Evolutionary conservation across 2,329 filamentous ascomycete genomes (phyloP), one percentile per base, ranked within the genome.

Genomic region (Aspergillus sp.): DNA sequence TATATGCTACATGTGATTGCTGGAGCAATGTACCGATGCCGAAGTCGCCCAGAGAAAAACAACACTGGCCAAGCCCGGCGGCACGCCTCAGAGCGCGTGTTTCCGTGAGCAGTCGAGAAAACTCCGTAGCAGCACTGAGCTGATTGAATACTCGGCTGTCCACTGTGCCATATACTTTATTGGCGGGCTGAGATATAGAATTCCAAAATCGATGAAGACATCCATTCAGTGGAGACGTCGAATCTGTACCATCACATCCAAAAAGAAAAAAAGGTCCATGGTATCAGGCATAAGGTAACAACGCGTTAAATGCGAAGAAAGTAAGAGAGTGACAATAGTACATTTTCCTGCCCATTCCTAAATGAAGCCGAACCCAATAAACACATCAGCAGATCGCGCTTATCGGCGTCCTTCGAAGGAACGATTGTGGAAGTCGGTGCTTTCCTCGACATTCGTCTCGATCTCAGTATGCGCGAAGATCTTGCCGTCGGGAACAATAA

Each of bases 391-490:
- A 38, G 4, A 38, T 38, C 5, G n/a, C 34, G 7, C 7, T 38
- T 20, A 42, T 21, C 17, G 17, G 17, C 19, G 40, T 42, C 40
- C 17, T 20, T 19, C 40, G n/a, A 19, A 19, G 14, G 40, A 42
- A 17, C 19, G 14, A 17, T 17, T 6, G 11, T 21, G n/a, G 17
- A 17, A 42, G 7, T 56, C 52, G 9, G 49, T 42, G 45, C 55
- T 58, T 14, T 60, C 49, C 50, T 68, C 65, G 2, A 68, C 56
- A 9, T 62, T 68, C n/a, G 65, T 68, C 44, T 67, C 60, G 25
- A 70, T 69, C 53, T 68, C 59, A 6, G 67, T 70, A 25, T 64
- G 63, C 2, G 65, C 54, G 21, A 60, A 62, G 36, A 70, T 70
- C 56, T 64, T 68, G 11, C 66, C 66, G 3, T 65, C 51, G 5